These are phyloP conservation scores for Acidiella bohemica DNA, from an alignment of 495 filamentous ascomycete species.

Conservation along the genomic window DNA sequence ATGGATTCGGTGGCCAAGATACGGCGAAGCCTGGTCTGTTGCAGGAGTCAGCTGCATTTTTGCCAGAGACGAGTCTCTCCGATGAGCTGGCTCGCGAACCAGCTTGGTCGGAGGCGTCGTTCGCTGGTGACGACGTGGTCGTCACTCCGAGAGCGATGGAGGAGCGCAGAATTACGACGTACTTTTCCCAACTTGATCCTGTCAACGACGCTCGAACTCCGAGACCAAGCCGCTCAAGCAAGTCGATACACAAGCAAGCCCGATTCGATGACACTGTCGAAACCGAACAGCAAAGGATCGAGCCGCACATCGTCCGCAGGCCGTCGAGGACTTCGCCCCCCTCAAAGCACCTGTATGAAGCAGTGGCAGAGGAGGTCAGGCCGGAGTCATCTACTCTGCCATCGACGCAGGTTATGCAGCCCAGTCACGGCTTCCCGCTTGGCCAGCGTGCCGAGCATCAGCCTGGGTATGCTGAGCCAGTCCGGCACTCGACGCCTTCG, in stretches of 20 bases:
- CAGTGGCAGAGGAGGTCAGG: not conserved
- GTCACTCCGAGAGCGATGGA: not conserved
- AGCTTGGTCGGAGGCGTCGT: conserved; percentile 6
- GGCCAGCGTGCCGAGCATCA: not conserved
- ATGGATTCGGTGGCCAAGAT: not conserved
- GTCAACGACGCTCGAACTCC: not conserved
- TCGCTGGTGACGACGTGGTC: not conserved
- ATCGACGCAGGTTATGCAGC: not conserved
- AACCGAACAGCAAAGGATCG: not conserved
- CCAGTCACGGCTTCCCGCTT: not conserved
- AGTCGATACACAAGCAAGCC: not conserved
- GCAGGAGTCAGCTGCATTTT: conserved; percentile 1
- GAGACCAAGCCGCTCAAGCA: not conserved
- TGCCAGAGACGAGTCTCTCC: conserved; percentile 9
- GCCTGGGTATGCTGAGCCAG: not conserved
- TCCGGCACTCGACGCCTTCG: not conserved
- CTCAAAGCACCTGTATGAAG: not conserved
- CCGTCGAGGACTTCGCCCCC: not conserved
- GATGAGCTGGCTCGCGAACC: conserved; percentile 11
- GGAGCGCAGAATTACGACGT: not conserved
- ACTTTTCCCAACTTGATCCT: not conserved
- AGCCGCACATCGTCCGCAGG: not conserved
- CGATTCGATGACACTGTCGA: not conserved
- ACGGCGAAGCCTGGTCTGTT: conserved; percentile 1
- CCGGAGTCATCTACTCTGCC: conserved; percentile 1